Percentiles rank a stretch among this genome's conserved stretches.
phyloP scores from a whole-genome alignment of 1,139 yeast species.

The Saccharomycopsis hybrid region DNA sequence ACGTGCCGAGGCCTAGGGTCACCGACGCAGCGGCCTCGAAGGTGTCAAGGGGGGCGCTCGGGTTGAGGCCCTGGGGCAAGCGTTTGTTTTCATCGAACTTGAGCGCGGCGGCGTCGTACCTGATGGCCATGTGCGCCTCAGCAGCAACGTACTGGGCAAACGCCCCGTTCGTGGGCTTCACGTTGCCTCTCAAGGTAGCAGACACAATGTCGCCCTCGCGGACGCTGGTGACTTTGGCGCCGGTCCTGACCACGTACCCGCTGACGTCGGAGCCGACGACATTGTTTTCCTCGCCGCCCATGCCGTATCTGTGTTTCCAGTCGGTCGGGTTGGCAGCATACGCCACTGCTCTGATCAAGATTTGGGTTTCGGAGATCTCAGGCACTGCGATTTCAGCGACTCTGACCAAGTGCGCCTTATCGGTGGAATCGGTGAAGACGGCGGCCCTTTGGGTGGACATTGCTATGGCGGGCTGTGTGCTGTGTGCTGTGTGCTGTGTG shows the following conservation, averaged over 20 bases:
- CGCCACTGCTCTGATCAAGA: conserved; percentile 52
- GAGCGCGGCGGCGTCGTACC: neutral
- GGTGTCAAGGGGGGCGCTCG: no score
- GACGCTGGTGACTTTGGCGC: conserved; percentile 39
- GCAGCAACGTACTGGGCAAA: conserved; percentile 51
- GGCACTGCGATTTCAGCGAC: conserved; percentile 27
- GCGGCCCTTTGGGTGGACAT: no score
- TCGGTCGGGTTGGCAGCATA: conserved; percentile 71
- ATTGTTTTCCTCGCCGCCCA: conserved; percentile 38
- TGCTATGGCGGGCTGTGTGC: no score
- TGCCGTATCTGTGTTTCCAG: conserved; percentile 55
- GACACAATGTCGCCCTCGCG: conserved; percentile 49
- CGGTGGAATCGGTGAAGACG: neutral
- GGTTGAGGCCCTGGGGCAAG: no score
- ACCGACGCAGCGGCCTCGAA: no score
- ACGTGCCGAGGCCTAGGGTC: no score
- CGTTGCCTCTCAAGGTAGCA: conserved; percentile 47
- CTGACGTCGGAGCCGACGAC: conserved; percentile 53
- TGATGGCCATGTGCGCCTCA: conserved; percentile 29
- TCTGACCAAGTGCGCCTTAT: neutral
- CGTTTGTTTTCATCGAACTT: neutral
- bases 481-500: no score
- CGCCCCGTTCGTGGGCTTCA: conserved; percentile 42
- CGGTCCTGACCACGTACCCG: conserved; percentile 54
- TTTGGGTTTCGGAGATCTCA: conserved; percentile 34